Base-by-base conservation (phyloP, 2,329 filamentous ascomycete genomes). In the Bimuria novae-zelandiae region DNA sequence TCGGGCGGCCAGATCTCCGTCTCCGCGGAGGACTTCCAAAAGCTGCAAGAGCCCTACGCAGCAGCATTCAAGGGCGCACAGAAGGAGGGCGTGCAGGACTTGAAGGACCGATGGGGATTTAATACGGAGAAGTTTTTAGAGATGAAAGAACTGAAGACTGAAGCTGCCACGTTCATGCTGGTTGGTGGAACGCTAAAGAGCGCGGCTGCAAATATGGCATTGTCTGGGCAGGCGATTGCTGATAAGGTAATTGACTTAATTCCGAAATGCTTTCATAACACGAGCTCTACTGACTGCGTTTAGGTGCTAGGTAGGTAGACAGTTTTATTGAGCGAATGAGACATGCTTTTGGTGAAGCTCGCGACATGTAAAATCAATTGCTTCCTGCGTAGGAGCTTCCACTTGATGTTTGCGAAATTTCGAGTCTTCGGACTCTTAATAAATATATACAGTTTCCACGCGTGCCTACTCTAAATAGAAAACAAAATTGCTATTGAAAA, bases 51-150 rank as follows among this genome's bases (percentile, higher is more conserved):
- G 23, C 48, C 33, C 8, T 64, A 60, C 41, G 47, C 30, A 11
- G 58, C 58, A 7, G 61, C 61, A 7, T 33, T 59, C 16, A 21
- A 52, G 11, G 61, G 61, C 6, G 60, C 59, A 22, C 61, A 64
- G 22, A 37, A 29, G 36, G 49, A 45, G 6, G 56, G 57, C 16
- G 50, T 53, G 17, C 61, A 65, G 49, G 63, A 65, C 35, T 40
- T 65, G 39, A 63, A 63, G 32, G 63, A 63, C n/a, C 51, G 63
- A 0, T 64, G 63, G 63, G 63, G 61, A 0, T 65, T 65, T 16
- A 56, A 60, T 37, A 57, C 55, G n/a, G 47, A 56, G 36, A 53
- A 51, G 30, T 17, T 65, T 58, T 67, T 55, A 29, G 58, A 54
- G 35, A 54, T 49, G 46, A 64, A 64, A 47, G 52, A 55, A 6